Evolutionary conservation across 257 asterid species (phyloP), one percentile per base, ranked within the genome.

Genomic region (Plantago ovata): DNA sequence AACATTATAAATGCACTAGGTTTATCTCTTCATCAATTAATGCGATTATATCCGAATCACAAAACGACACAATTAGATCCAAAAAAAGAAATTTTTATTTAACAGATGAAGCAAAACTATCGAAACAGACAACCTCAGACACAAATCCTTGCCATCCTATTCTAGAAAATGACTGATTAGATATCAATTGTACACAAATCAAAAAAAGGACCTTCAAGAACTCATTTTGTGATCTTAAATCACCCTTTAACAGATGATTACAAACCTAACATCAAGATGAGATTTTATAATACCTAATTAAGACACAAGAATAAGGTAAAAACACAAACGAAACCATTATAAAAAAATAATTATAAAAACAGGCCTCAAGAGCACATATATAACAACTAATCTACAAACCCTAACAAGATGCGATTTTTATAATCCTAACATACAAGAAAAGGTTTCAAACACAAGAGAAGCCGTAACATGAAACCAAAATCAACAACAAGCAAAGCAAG

Each of bases 11-110:
- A 13, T 21, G 28, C 7, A 4, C 33, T 47, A 15, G 47, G 38
- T 6, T 41, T 18, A 53, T 9, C 22, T 19, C 38, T 14, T 18
- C n/a, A 13, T 14, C 19, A 38, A 32, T 32, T 38, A 42, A 23
- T 38, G 58, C 50, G 47, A 39, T n/a, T n/a, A n/a, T 63, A 58
- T 23, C 28, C 3, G 10, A 48, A 64, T 46, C 57, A 32, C 47
- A 51, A 5, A 15, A 5, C 55, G 52, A 53, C 63, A 51, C 51
- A 52, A 61, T 71, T 68, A 60, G 73, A 64, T 61, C 53, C 56
- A 61, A 33, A n/a, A 60, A 38, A 36, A 38, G 6, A 50, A 60
- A 22, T 13, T 15, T 42, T 38, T 59, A 52, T 42, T 39, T 41
- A 56, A 41, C 54, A 63, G 60, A 52, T 50, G 7, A 51, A 23